Conservation (phyloP, 2,329 filamentous ascomycete genomes). For the Tolypocladium amazonense region DNA sequence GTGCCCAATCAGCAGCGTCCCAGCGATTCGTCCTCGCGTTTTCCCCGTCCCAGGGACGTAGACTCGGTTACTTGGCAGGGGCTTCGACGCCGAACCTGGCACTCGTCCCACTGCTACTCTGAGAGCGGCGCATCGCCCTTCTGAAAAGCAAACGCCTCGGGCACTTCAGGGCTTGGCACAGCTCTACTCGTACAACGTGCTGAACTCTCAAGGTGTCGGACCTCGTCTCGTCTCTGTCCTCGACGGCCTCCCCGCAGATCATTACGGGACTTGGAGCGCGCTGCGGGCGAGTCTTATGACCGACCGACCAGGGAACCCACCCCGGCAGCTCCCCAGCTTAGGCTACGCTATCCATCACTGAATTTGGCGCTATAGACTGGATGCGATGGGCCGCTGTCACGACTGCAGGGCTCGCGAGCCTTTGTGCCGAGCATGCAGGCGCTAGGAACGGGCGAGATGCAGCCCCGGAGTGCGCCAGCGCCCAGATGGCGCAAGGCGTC, state of each 20-base stretch:
- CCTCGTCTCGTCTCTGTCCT: not conserved
- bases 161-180: not conserved
- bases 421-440: not conserved
- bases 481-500: not conserved
- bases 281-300: not conserved
- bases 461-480: not conserved
- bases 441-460: not conserved
- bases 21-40: constrained; percentile 10
- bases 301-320: not conserved
- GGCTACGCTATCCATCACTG: not conserved
- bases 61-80: constrained; percentile 11
- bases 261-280: not conserved
- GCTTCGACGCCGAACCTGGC: not conserved
- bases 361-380: not conserved
- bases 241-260: not conserved
- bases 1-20: constrained; percentile 17
- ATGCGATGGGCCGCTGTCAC: not conserved
- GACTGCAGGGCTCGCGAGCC: not conserved
- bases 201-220: not conserved
- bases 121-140: too few species aligned
- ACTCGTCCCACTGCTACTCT: not conserved
- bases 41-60: constrained; percentile 14
- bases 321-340: not conserved
- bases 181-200: not conserved
- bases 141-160: not conserved